Evolutionary conservation across 192 early-diverging fungal species (phyloP).

Genomic region (Podila clonocystis): DNA sequence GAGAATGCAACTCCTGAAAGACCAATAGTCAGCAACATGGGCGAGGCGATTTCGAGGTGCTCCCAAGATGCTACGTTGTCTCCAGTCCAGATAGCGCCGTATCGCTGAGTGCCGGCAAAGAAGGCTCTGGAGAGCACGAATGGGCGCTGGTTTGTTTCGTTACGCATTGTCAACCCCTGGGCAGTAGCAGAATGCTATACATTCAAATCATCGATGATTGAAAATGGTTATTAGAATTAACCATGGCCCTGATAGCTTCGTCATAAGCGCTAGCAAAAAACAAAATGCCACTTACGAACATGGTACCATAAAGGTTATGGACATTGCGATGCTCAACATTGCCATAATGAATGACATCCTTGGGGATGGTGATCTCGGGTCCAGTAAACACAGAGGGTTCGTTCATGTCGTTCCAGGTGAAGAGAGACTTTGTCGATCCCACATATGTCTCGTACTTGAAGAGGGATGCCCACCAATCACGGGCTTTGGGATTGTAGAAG

Average conservation of each 20-base stretch:
- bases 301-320: conserved; percentile 93
- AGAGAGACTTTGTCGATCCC: conserved; percentile 82
- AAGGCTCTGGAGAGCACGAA: conserved; percentile 97
- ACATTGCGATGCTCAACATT: conserved; percentile 94
- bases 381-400: conserved; percentile 98
- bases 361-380: conserved; percentile 96
- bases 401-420: conserved; percentile 99
- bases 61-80: conserved; percentile 95
- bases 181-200: conserved; percentile 82
- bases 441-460: conserved; percentile 86
- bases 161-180: conserved; percentile 79
- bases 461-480: conserved; percentile 81
- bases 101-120: conserved; percentile 95
- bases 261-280: background rate
- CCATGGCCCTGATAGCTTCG: background rate
- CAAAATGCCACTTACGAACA: conserved; percentile 64
- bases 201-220: background rate
- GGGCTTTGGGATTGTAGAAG: conserved; percentile 82
- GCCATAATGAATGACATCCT: conserved; percentile 89
- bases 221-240: background rate
- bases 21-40: conserved; percentile 92
- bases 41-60: conserved; percentile 80
- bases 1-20: conserved; percentile 89
- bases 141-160: conserved; percentile 71
- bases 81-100: conserved; percentile 98